These are phyloP conservation scores for Silybum marianum DNA, from an alignment of 129 eudicot species.

Conservation along the genomic window DNA sequence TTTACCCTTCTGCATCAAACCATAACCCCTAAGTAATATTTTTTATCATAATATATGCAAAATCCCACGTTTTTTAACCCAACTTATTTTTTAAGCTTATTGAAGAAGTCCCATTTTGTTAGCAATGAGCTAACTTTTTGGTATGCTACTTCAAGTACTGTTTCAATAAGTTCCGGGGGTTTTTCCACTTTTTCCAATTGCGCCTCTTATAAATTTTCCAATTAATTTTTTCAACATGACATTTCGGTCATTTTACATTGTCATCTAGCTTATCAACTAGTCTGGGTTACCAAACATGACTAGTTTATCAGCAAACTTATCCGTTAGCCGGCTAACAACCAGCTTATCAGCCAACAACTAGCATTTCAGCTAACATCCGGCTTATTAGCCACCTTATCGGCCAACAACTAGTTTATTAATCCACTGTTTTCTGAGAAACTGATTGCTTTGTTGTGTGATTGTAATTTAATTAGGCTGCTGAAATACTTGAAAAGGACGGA, in stretches of 20 bases:
- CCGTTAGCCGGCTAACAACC: background rate
- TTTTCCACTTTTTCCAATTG: background rate
- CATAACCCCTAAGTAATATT: too few relatives aligned
- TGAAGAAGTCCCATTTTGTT: background rate
- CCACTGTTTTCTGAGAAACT: constrained; percentile 1
- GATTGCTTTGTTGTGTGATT: constrained; percentile 13
- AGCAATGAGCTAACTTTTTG: too few relatives aligned
- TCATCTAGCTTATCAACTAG: background rate
- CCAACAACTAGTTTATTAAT: too few relatives aligned
- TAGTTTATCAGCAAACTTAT: background rate
- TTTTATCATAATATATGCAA: background rate
- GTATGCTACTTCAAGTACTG: background rate
- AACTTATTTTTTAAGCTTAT: background rate
- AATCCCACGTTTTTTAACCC: background rate
- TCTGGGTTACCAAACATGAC: background rate
- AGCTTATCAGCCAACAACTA: background rate
- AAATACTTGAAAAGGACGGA: constrained; percentile 89
- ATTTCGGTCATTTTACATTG: background rate
- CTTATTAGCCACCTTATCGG: background rate
- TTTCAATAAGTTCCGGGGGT: background rate
- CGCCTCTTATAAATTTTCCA: background rate
- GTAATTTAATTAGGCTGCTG: constrained; percentile 75
- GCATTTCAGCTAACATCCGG: background rate
- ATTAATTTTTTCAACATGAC: background rate
- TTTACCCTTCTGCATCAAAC: too few relatives aligned